phyloP scores from a whole-genome alignment of 78 protist genomes.

The Goniomonas avonlea region DNA sequence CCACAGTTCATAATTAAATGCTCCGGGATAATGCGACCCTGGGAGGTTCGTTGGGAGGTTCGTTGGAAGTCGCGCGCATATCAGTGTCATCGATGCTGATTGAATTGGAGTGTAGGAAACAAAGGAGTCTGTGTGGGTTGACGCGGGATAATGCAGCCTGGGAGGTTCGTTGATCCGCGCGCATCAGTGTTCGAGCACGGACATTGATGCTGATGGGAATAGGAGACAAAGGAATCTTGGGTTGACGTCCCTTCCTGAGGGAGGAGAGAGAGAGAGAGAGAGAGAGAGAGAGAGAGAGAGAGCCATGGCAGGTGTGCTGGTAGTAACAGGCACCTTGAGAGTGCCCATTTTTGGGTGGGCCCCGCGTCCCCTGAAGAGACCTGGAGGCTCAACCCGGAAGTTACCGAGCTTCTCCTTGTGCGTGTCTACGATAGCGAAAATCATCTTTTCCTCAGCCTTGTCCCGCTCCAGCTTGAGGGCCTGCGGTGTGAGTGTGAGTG shows the following conservation, averaged over 20 bases:
- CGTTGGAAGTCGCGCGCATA: too few relatives aligned
- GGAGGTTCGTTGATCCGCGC: too few relatives aligned
- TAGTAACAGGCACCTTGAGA: too few relatives aligned
- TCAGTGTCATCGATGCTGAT: too few relatives aligned
- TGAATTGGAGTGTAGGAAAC: too few relatives aligned
- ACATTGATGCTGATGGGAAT: too few relatives aligned
- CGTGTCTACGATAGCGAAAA: conserved; percentile 72
- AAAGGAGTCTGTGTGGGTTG: too few relatives aligned
- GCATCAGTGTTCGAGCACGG: too few relatives aligned
- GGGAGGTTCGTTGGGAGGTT: too few relatives aligned
- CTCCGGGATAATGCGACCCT: conserved; percentile 85
- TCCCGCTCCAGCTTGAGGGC: not conserved
- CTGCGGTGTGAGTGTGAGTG: too few relatives aligned
- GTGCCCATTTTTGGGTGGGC: conserved; percentile 89
- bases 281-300: not conserved
- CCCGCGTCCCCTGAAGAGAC: conserved; percentile 76
- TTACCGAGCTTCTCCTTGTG: conserved; percentile 77
- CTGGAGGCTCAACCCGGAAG: conserved; percentile 90
- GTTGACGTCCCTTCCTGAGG: not conserved
- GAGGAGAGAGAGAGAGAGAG: not conserved
- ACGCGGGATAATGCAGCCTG: too few relatives aligned
- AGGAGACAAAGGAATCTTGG: too few relatives aligned
- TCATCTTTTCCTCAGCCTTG: not conserved
- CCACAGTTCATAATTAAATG: conserved; percentile 87
- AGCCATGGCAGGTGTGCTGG: not conserved